Percentiles rank a stretch among this genome's conserved stretches.
phyloP scores from a whole-genome alignment of 192 early-diverging fungal genomes.

The Oehlia diaphana region DNA sequence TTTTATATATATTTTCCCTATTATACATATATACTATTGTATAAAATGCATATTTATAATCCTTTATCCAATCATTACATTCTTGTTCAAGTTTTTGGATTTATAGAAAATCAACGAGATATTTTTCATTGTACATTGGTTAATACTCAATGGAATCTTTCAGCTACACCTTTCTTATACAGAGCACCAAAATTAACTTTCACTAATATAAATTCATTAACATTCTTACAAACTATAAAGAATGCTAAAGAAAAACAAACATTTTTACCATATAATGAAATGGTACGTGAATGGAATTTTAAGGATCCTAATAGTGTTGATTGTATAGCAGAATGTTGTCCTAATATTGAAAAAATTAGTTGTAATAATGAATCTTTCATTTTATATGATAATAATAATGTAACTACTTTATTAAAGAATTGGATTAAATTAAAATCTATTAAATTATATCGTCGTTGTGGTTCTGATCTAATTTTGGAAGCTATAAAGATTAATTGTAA shows the following conservation, averaged over 20 bases:
- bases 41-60: background rate
- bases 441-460: background rate
- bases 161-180: background rate
- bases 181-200: background rate
- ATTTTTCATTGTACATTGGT: background rate
- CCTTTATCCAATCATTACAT: background rate
- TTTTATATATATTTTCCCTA: too few species aligned
- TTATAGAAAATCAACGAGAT: background rate
- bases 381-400: background rate
- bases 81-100: background rate
- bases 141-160: background rate
- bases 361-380: background rate
- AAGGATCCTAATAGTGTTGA: background rate
- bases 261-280: background rate
- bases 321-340: background rate
- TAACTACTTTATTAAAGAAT: background rate
- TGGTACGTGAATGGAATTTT: background rate
- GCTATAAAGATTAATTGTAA: background rate
- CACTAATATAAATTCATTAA: background rate
- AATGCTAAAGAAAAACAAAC: background rate
- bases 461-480: background rate
- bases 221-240: background rate
- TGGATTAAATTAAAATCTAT: background rate
- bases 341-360: constrained; percentile 4
- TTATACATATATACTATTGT: background rate